Conservation (phyloP, 805 yeast genomes). For the Yarrowia deformans region DNA sequence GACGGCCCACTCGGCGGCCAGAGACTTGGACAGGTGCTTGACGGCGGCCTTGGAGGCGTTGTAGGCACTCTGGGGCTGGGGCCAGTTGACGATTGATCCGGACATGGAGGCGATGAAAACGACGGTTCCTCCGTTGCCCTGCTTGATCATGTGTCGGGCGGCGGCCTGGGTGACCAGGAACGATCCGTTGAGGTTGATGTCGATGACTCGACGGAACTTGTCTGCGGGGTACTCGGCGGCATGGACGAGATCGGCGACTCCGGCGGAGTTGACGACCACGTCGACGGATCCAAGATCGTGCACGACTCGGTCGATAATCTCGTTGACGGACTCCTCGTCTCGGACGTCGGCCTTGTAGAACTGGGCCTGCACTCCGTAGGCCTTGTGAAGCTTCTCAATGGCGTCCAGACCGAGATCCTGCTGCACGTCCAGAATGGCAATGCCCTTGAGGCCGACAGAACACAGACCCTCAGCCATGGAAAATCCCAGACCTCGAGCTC, state of each 20-base stretch:
- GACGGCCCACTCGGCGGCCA: constrained; percentile 78
- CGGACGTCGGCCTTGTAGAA: constrained; percentile 71
- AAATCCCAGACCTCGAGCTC: constrained; percentile 71
- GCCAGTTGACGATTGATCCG: constrained; percentile 74
- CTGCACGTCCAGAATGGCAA: constrained; percentile 62
- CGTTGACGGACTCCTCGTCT: constrained; percentile 58
- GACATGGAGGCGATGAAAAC: constrained; percentile 75
- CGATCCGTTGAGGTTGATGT: constrained; percentile 71
- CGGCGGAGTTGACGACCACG: constrained; percentile 68
- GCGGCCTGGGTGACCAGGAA: constrained; percentile 71
- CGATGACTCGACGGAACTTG: constrained; percentile 68
- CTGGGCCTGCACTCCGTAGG: constrained; percentile 64
- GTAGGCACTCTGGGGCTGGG: constrained; percentile 74
- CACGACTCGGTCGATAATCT: constrained; percentile 60
- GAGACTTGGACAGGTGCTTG: constrained; percentile 68
- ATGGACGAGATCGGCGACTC: constrained; percentile 71
- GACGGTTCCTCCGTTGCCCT: constrained; percentile 62
- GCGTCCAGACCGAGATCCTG: constrained; percentile 69
- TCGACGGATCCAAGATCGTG: constrained; percentile 63
- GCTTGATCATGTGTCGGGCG: constrained; percentile 68
- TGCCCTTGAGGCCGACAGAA: constrained; percentile 62
- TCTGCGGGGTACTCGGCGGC: constrained; percentile 72
- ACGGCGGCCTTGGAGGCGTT: constrained; percentile 79
- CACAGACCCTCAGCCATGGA: constrained; percentile 68
- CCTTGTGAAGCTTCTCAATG: constrained; percentile 60